A percentile compares a stretch with the other conserved stretches of the same genome.
Conservation (phyloP, 371 early-diverging fungal species). For the Rhizopus delemar region DNA sequence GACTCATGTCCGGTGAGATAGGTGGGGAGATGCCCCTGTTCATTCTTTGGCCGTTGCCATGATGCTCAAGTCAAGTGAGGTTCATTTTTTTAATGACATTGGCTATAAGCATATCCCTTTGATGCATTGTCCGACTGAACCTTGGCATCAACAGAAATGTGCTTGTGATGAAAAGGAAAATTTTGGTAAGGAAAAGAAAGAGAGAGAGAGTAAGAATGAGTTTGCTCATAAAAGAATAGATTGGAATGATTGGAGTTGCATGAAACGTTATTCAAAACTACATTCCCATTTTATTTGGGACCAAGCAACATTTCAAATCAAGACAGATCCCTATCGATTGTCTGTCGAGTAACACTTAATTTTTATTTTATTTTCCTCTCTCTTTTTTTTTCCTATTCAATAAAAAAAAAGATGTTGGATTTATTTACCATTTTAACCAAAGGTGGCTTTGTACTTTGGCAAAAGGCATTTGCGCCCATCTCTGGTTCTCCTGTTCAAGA, state of each 20-base stretch:
- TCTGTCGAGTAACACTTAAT: background rate
- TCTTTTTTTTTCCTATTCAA: slow-evolving; percentile 1
- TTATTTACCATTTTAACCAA: slow-evolving; percentile 74
- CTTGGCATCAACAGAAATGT: slow-evolving; percentile 54
- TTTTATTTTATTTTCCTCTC: background rate
- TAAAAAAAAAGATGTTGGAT: slow-evolving; percentile 70
- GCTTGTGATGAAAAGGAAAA: slow-evolving; percentile 50
- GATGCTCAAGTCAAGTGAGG: slow-evolving; percentile 72
- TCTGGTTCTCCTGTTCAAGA: slow-evolving; percentile 68
- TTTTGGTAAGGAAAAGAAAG: slow-evolving; percentile 68
- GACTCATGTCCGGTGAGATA: background rate
- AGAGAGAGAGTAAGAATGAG: slow-evolving; percentile 49
- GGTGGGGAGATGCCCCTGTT: slow-evolving; percentile 71
- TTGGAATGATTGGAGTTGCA: slow-evolving; percentile 46
- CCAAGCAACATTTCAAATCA: slow-evolving; percentile 27
- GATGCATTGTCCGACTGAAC: slow-evolving; percentile 66
- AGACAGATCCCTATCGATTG: slow-evolving; percentile 32
- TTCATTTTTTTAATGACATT: slow-evolving; percentile 93
- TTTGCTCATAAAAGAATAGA: slow-evolving; percentile 16
- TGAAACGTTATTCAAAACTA: slow-evolving; percentile 29
- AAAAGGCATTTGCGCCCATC: slow-evolving; percentile 63
- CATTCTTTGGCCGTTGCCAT: slow-evolving; percentile 89
- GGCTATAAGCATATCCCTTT: slow-evolving; percentile 78
- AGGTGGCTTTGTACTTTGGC: slow-evolving; percentile 84
- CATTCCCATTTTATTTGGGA: slow-evolving; percentile 32